phyloP scores from a whole-genome alignment of 257 asterid species.

The Linderniella brevidens region DNA sequence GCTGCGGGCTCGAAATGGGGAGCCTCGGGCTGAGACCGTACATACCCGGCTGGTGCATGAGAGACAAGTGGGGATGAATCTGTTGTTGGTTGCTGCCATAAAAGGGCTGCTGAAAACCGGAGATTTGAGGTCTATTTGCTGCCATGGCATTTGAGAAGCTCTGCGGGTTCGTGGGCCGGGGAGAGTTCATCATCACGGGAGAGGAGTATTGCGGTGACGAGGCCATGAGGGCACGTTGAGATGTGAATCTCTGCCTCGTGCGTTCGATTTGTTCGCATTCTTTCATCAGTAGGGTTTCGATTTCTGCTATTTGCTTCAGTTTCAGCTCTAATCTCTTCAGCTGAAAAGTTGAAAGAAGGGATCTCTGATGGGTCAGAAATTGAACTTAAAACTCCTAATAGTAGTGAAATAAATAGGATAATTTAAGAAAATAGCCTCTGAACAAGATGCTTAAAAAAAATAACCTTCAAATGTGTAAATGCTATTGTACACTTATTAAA shows the following conservation, averaged over 20 bases:
- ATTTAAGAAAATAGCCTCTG: background rate
- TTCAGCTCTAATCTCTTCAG: conserved; percentile 90
- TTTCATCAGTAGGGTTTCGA: conserved; percentile 82
- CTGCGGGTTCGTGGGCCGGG: conserved; percentile 35
- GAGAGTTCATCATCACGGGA: conserved; percentile 34
- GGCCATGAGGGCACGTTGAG: conserved; percentile 44
- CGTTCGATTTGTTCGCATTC: conserved; percentile 96
- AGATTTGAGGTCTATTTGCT: conserved; percentile 43
- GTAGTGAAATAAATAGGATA: background rate
- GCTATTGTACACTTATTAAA: too few species aligned
- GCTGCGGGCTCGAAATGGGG: conserved; percentile 69
- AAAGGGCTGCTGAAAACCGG: conserved; percentile 47
- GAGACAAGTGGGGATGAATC: conserved; percentile 60
- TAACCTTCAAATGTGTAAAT: too few species aligned
- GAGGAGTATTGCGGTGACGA: conserved; percentile 44
- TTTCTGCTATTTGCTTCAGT: conserved; percentile 97
- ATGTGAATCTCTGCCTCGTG: conserved; percentile 52
- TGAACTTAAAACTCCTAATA: background rate
- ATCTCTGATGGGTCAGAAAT: background rate
- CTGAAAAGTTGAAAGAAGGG: conserved; percentile 19
- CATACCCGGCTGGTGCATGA: conserved; percentile 58
- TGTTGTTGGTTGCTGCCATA: conserved; percentile 61
- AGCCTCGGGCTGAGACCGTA: conserved; percentile 74
- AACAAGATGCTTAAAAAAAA: too few species aligned
- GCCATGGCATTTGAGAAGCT: conserved; percentile 24